phyloP scores from a whole-genome alignment of 2,329 filamentous ascomycete species.

The Coleophoma cylindrospora region DNA sequence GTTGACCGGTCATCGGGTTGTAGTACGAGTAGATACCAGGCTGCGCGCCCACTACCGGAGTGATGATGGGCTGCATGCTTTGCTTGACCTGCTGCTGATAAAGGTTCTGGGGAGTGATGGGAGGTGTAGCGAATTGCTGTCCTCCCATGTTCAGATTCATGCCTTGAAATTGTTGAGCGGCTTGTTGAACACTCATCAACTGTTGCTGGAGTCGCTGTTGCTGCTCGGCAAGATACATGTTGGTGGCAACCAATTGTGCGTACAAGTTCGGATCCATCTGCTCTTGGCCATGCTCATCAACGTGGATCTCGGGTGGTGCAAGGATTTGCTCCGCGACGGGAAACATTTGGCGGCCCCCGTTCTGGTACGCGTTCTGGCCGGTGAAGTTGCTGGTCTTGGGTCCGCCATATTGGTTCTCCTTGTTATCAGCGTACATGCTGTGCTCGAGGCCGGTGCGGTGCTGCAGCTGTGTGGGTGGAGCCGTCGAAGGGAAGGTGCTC shows the following conservation, averaged over 20 bases:
- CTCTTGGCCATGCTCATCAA: constrained; percentile 64
- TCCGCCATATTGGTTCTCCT: constrained; percentile 19
- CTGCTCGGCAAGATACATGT: constrained; percentile 87
- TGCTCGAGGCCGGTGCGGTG: constrained; percentile 20
- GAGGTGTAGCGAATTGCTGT: constrained; percentile 45
- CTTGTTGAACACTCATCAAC: constrained; percentile 75
- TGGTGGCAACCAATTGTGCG: constrained; percentile 84
- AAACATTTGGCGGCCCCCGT: constrained; percentile 55
- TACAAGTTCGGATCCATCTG: constrained; percentile 83
- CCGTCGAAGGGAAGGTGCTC: constrained; percentile 63
- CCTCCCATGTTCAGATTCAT: constrained; percentile 58
- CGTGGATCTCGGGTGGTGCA: constrained; percentile 74
- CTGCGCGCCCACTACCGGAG: constrained; percentile 51
- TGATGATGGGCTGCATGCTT: constrained; percentile 39
- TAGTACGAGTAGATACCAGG: constrained; percentile 78
- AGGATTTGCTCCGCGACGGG: constrained; percentile 77
- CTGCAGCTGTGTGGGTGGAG: constrained; percentile 51
- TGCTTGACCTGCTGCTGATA: constrained; percentile 28
- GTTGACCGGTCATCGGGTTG: constrained; percentile 82
- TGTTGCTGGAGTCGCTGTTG: constrained; percentile 95
- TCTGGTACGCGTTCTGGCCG: constrained; percentile 35
- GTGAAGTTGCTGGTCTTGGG: constrained; percentile 24
- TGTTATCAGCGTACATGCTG: constrained; percentile 27
- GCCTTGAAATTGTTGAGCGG: constrained; percentile 76
- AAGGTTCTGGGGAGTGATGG: constrained; percentile 45